These are phyloP conservation scores for Moesziomyces sp. DNA, from an alignment of 1,284 basidiomycete genomes.

Conservation along the genomic window DNA sequence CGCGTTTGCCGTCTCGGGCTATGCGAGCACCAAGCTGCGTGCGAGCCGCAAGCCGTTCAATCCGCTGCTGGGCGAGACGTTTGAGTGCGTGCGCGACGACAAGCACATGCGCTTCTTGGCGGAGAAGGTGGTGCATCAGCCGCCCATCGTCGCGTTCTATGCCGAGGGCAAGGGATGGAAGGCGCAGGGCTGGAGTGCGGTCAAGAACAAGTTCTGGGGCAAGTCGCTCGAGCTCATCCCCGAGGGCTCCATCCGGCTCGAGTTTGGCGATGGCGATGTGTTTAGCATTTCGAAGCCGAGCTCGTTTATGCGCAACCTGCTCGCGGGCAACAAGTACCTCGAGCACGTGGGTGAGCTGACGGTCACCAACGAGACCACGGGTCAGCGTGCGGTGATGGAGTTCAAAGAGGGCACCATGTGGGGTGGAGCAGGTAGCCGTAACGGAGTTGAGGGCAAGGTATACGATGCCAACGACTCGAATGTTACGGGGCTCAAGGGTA, in stretches of 20 bases:
- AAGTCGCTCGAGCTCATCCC: conserved; percentile 66
- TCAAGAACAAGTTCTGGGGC: conserved; percentile 68
- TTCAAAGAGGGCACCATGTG: conserved; percentile 67
- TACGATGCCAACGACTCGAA: conserved; percentile 58
- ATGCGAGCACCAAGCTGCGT: conserved; percentile 63
- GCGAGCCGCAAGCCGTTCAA: conserved; percentile 67
- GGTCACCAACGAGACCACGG: conserved; percentile 58
- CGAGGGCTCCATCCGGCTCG: conserved; percentile 55
- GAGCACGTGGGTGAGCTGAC: conserved; percentile 66
- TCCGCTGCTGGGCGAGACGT: conserved; percentile 66
- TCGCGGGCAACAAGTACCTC: conserved; percentile 67
- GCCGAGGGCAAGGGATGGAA: conserved; percentile 65
- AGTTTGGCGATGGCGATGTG: conserved; percentile 62
- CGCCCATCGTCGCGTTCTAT: conserved; percentile 63
- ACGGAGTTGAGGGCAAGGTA: conserved; percentile 57
- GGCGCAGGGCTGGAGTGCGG: conserved; percentile 53
- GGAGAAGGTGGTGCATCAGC: conserved; percentile 67
- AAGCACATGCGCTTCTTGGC: conserved; percentile 61
- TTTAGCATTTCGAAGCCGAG: conserved; percentile 61
- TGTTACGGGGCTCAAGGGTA: conserved; percentile 56
- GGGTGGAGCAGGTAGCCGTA: conserved; percentile 56
- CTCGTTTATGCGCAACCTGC: conserved; percentile 66
- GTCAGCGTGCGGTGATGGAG: conserved; percentile 54
- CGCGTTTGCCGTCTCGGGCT: conserved; percentile 64
- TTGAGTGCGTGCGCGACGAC: conserved; percentile 65